Conservation (phyloP, 768 basidiomycete genomes). For the Xerocomellus chrysenteron region DNA sequence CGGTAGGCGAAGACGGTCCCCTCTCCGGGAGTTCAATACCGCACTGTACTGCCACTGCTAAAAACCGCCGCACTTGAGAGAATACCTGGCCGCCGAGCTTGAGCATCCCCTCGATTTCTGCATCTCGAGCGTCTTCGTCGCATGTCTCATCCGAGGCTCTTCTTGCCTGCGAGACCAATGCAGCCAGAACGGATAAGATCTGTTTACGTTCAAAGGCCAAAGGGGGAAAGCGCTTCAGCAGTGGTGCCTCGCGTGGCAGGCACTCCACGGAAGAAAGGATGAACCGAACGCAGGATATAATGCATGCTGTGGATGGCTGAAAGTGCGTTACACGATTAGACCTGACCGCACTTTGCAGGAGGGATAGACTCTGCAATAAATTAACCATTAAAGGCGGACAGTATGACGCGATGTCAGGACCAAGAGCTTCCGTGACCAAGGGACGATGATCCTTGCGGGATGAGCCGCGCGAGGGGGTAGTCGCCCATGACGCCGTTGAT, state of each 20-base stretch:
- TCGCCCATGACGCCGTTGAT: constrained; percentile 56
- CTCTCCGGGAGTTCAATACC: constrained; percentile 66
- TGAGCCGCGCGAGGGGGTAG: constrained; percentile 39
- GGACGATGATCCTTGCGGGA: constrained; percentile 43
- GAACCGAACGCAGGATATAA: constrained; percentile 90
- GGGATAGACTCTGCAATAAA: constrained; percentile 78
- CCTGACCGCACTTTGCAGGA: constrained; percentile 83
- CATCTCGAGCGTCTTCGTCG: constrained; percentile 45
- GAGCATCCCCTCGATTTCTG: constrained; percentile 76
- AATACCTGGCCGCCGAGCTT: constrained; percentile 79
- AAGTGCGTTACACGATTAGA: constrained; percentile 80
- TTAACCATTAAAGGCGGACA: constrained; percentile 81
- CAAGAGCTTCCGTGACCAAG: constrained; percentile 45
- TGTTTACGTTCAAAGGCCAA: constrained; percentile 79
- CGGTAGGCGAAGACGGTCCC: constrained; percentile 32
- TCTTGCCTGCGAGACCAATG: constrained; percentile 78
- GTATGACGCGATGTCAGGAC: constrained; percentile 56
- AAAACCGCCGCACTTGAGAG: constrained; percentile 74
- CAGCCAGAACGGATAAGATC: constrained; percentile 77
- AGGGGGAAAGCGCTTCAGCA: constrained; percentile 62
- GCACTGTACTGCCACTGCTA: constrained; percentile 73
- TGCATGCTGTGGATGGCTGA: constrained; percentile 90
- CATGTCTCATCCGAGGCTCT: constrained; percentile 52
- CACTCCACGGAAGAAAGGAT: constrained; percentile 84
- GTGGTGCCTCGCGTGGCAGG: constrained; percentile 74